These are phyloP conservation scores for Blastomyces emzantsi DNA, from an alignment of 2,329 filamentous ascomycete genomes.

Conservation along the genomic window DNA sequence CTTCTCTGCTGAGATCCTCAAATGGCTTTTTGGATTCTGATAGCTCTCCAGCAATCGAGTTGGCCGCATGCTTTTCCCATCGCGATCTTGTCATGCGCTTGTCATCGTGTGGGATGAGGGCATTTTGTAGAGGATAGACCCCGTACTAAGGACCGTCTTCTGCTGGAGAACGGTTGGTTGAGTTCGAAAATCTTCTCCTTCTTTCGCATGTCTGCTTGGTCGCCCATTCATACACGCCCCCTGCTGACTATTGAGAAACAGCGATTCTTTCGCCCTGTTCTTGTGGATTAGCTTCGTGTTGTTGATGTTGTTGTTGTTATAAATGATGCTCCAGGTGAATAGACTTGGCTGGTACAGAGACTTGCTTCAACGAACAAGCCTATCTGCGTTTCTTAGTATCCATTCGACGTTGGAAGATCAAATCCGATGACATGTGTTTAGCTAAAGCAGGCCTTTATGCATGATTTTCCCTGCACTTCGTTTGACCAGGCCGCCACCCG, in stretches of 20 bases:
- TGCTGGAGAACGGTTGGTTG: neutral
- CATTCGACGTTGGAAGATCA: neutral
- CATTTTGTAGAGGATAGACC: too few species aligned
- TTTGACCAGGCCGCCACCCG: too few species aligned
- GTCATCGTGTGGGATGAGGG: too few species aligned
- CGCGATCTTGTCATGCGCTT: neutral
- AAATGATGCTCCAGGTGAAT: neutral
- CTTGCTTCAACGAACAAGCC: neutral
- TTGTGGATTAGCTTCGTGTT: neutral
- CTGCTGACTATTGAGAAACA: neutral
- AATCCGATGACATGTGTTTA: neutral
- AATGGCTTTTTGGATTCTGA: neutral
- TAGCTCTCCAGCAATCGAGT: neutral
- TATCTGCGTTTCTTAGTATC: neutral
- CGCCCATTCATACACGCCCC: neutral
- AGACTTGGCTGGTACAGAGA: neutral
- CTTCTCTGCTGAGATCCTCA: neutral
- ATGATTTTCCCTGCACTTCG: neutral
- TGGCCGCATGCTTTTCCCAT: neutral
- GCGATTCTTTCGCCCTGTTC: neutral
- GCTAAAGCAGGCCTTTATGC: neutral
- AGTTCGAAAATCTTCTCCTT: neutral
- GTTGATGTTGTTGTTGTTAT: neutral
- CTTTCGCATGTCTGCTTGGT: neutral
- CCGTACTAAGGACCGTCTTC: neutral